Evolutionary conservation across 257 asterid species (phyloP).

Genomic region (Penstemon eatonii): DNA sequence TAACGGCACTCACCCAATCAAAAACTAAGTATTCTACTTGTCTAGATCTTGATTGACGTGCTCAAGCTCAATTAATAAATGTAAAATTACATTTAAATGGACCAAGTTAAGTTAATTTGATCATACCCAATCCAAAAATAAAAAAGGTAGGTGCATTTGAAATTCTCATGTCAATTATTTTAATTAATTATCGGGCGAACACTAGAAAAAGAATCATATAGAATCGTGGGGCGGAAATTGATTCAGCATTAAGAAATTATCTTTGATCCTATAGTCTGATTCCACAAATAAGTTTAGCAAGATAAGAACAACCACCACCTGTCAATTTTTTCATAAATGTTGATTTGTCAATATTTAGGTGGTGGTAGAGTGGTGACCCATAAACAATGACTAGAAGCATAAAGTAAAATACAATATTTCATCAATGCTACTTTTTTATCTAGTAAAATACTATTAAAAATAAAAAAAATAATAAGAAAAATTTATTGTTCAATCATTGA

Average conservation of each 20-base stretch:
- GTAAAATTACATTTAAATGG: too few species aligned
- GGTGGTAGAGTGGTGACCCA: constrained; percentile 14
- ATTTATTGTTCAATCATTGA: background rate
- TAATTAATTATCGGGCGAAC: too few species aligned
- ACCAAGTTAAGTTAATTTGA: too few species aligned
- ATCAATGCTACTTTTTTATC: background rate
- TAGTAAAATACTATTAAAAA: background rate
- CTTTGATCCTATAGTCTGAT: background rate
- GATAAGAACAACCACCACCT: background rate
- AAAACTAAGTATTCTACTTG: too few species aligned
- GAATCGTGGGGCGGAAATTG: background rate
- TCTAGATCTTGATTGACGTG: too few species aligned
- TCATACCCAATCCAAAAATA: too few species aligned
- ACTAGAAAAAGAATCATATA: too few species aligned
- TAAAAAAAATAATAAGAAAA: background rate
- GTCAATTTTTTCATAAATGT: background rate
- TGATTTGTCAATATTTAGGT: background rate
- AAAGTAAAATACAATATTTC: background rate
- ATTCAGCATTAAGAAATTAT: constrained; percentile 3
- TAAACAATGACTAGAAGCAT: background rate
- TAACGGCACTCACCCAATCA: too few species aligned
- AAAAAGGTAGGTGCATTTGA: too few species aligned
- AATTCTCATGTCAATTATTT: too few species aligned
- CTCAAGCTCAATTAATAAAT: too few species aligned
- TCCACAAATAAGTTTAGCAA: background rate